A percentile compares a stretch with the other conserved stretches of the same genome.
These are phyloP conservation scores for Verticillium zaregamsianum DNA, from an alignment of 2,329 filamentous ascomycete genomes.

Conservation along the genomic window DNA sequence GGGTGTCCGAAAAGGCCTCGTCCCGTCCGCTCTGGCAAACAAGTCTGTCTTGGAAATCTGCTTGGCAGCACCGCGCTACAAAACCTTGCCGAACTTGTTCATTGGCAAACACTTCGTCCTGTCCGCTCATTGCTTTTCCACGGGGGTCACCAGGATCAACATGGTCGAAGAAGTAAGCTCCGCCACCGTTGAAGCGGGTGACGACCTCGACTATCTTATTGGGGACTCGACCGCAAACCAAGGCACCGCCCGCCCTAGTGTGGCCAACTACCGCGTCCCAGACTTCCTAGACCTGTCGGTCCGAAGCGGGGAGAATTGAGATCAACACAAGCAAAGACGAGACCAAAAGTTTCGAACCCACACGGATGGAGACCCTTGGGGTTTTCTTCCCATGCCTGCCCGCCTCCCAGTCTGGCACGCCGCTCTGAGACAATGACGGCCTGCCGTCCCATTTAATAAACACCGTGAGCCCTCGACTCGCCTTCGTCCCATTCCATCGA, in stretches of 20 bases:
- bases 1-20: background rate
- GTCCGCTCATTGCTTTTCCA: background rate
- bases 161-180: background rate
- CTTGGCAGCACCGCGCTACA: background rate
- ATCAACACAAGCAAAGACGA: background rate
- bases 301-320: background rate
- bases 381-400: background rate
- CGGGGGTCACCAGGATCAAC: background rate
- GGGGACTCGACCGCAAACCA: background rate
- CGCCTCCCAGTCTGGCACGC: background rate
- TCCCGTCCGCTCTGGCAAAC: background rate
- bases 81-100: background rate
- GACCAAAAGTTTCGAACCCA: background rate
- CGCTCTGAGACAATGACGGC: background rate
- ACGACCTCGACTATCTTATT: background rate
- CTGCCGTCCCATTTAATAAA: background rate
- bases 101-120: background rate
- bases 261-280: background rate
- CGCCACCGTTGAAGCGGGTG: background rate
- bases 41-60: background rate
- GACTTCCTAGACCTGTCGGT: background rate
- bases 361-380: background rate
- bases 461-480: background rate
- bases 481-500: background rate
- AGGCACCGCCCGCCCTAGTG: background rate